Evolutionary conservation across 257 asterid genomes (phyloP), one percentile per base, ranked within the genome.

Genomic region (Rhazya stricta): DNA sequence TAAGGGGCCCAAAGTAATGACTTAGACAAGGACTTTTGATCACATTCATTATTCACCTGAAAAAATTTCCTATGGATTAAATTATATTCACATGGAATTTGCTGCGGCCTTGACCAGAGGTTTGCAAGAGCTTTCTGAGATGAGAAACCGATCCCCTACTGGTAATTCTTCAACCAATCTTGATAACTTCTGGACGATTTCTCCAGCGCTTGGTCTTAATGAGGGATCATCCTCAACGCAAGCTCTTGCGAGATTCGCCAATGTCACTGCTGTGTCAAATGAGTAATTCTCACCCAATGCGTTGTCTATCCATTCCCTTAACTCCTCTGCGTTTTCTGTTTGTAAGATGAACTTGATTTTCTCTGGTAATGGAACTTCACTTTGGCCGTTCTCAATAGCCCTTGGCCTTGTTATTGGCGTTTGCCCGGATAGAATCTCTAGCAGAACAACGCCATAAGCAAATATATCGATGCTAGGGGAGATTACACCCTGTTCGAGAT

Each of bases 351-450:
- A 21, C 85, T 86, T 88, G 4, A 91, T 87, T 67, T 89, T 88
- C 41, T 86, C 87, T 0, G 78, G 74, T 56, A 90, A 68, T 67
- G 68, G 72, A n/a, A 79, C 58, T 0, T 29, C 46, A 0, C 73
- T 88, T 19, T 74, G 89, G 9, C 67, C 84, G 1, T 32, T 41
- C 30, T 62, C 88, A 23, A 66, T 80, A 27, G 36, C 82, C 29
- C 58, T 67, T 15, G 36, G 81, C 29, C 58, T 67, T 15, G 61
- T 76, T 0, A 76, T 62, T 0, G 96, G 89, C 41, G 86, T 77
- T 68, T 87, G 76, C 16, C 97, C 97, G 0, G 98, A 87, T 48
- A 93, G 67, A 71, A 91, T 84, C 93, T 93, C 97, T n/a, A 89
- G 79, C 69, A 93, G 48, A 39, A 93, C 84, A 19, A 93, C 90